Evolutionary conservation across 1,284 basidiomycete species (phyloP), one percentile per base, ranked within the genome.

Genomic region (Austroboletus niveus): DNA sequence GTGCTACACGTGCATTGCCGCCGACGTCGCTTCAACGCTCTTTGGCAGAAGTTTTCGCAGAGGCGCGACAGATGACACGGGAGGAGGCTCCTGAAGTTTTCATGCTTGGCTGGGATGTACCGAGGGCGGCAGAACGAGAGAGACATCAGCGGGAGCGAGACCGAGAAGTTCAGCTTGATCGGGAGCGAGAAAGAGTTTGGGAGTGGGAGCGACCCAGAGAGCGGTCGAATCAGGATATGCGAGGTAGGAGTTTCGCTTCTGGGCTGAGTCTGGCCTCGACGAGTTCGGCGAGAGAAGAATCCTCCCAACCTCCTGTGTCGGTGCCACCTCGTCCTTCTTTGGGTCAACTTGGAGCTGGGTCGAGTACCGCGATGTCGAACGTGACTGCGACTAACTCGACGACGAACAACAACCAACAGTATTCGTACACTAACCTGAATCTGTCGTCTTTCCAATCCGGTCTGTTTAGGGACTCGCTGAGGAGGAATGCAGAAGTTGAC

Each of bases 371-470:
- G 20, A 43, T 36, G 0, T 12, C 52, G 31, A 61, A 42, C n/a
- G 22, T 49, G 30, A 48, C 41, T 3, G 1, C 53, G 17, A n/a
- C 48, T 20, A 49, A 42, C 14, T 11, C 56, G 22, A 41, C 48
- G n/a, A 40, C 51, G 34, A 62, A 53, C 42, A 53, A 34, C 20
- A 46, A 29, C 17, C 61, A 54, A 38, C 63, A 50, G 11, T 68
- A 70, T 42, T 66, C 69, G 6, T 70, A 69, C 45, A 57, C 56
- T 47, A 69, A 64, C 34, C 27, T 69, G 24, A 64, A 70, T 29
- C 48, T 69, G 6, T 56, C 66, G n/a, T 53, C 68, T 32, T 67
- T 70, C 49, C 63, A 68, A 35, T 63, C 69, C 20, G 65, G 65
- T 3, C 34, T 70, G 20, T 67, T 70, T 46, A 63, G 65, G 24